Evolutionary conservation across 164 flowering plant genomes (phyloP), one percentile per base, ranked within the genome.

Genomic region (Akebia trifoliata): DNA sequence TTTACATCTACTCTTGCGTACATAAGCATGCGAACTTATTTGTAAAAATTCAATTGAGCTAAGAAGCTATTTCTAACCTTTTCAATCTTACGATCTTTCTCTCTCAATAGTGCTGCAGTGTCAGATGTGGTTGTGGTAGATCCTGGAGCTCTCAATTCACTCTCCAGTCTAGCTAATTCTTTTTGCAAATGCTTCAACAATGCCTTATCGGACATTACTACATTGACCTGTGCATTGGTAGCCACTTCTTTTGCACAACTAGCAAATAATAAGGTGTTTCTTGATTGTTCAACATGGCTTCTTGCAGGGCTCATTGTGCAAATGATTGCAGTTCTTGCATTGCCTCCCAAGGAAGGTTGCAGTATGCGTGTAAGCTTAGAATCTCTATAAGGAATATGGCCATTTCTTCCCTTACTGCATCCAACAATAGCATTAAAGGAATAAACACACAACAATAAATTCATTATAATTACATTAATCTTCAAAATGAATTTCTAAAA

Each of bases 301-400:
- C 79, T 72, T 32, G 96, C 95, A 34, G 99, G 99, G 64, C 93
- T 87, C 84, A 93, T 67, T 12, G 99, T 93, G 71, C 99, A 93
- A 32, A 93, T 84, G 59, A 93, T 86, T 26, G 97, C 95, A 43
- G 99, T 93, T 75, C 89, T 81, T 21, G 95, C 84, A 77, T 93
- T 93, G 55, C 97, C 99, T 54, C 95, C 99, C 35, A 90, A 62
- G 24, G 96, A 87, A 52, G 79, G 70, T 56, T 93, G 97, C 61
- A 93, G 81, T 62, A 93, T 93, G 56, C 97, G 97, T 8, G 97
- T 93, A 14, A 93, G 78, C 75, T 93, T 93, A 9, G 99, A 90
- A 71, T 93, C 95, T 74, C 97, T 74, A 40, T 77, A 93, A 61
- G 97, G 96, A 50, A 93, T 56, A 50, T 93, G 99, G 8, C 81